These are phyloP conservation scores for Solanum appendiculatum DNA, from an alignment of 257 asterid genomes.

Conservation along the genomic window DNA sequence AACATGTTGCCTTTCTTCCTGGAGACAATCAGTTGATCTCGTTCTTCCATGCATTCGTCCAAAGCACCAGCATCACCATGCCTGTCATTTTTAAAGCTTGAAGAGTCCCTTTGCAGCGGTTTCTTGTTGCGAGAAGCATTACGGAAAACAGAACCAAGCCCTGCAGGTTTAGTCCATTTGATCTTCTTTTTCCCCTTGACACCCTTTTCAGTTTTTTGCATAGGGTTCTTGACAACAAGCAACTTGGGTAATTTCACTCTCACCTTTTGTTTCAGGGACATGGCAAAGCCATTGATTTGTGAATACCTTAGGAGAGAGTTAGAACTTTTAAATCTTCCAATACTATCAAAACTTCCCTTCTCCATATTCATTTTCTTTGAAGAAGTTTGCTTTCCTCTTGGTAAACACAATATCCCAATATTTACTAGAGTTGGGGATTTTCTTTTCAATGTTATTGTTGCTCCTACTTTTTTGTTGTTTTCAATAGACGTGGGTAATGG, in stretches of 20 bases:
- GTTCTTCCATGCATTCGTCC: background rate
- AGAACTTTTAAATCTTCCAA: background rate
- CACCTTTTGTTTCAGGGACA: constrained; percentile 1
- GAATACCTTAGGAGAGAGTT: background rate
- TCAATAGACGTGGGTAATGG: background rate
- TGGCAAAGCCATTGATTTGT: background rate
- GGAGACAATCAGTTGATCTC: background rate
- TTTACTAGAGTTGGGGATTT: background rate
- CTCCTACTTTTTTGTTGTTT: background rate
- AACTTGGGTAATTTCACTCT: background rate
- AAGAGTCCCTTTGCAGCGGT: background rate
- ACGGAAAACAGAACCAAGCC: constrained; percentile 7
- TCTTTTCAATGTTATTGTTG: background rate
- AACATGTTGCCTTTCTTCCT: background rate
- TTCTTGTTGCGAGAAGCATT: constrained; percentile 15
- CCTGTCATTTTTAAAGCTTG: background rate
- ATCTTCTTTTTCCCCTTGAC: background rate
- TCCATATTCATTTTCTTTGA: background rate
- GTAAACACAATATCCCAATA: background rate
- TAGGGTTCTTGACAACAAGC: background rate
- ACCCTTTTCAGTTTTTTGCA: background rate
- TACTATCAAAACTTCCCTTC: background rate
- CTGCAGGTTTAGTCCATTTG: background rate
- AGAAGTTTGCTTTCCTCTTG: background rate
- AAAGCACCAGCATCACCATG: background rate